These are phyloP conservation scores for Achlya hypogyna DNA, from an alignment of 352 stramenopile genomes.

Conservation along the genomic window DNA sequence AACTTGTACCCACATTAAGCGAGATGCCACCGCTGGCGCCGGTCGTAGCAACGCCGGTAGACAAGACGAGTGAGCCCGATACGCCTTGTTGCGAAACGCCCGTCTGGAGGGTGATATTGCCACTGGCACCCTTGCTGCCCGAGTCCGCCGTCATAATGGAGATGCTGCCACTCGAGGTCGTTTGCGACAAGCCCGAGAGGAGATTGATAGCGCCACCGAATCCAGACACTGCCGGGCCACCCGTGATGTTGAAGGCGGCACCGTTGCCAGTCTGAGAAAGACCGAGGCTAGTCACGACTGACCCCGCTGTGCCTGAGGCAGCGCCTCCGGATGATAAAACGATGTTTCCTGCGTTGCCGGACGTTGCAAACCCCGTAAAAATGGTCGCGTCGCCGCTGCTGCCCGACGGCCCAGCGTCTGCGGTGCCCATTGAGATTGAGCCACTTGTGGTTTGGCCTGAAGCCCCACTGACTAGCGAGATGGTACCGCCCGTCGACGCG, in stretches of 20 bases:
- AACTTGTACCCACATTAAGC: not conserved
- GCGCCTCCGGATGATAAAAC: conserved; percentile 35
- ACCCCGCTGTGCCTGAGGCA: conserved; percentile 29
- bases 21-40: not conserved
- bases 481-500: conserved; percentile 32
- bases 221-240: conserved; percentile 29
- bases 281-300: conserved; percentile 39
- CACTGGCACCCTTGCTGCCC: not conserved
- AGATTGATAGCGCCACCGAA: conserved; percentile 15
- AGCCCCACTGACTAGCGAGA: conserved; percentile 34
- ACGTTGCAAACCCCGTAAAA: conserved; percentile 28
- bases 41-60: not conserved
- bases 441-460: conserved; percentile 37
- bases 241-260: conserved; percentile 35
- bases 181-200: conserved; percentile 2
- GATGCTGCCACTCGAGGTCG: conserved; percentile 8
- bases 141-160: conserved; percentile 10
- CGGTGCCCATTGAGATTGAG: conserved; percentile 30
- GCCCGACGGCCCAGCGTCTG: conserved; percentile 25
- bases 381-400: conserved; percentile 31
- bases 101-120: not conserved
- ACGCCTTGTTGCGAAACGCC: not conserved
- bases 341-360: conserved; percentile 35
- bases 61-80: not conserved
- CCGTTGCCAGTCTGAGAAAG: conserved; percentile 27